Conservation (phyloP, 2,329 filamentous ascomycete species). For the Apiospora arundinis region DNA sequence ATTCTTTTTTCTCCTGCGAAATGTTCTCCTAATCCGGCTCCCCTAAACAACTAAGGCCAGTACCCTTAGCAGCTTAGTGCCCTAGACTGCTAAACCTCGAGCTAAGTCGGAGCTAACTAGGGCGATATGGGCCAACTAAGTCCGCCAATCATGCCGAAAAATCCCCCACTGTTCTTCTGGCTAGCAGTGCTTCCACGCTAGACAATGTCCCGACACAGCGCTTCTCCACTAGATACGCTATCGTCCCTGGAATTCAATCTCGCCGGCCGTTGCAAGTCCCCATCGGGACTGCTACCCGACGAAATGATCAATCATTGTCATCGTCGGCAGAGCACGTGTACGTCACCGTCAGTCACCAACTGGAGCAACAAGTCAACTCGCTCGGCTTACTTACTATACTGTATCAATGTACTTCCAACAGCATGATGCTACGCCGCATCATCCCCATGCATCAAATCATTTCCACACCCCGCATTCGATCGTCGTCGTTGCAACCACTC, state of each 20-base stretch:
- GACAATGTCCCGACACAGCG: background rate
- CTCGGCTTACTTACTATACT: background rate
- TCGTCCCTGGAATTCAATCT: background rate
- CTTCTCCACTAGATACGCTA: background rate
- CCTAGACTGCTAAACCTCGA: background rate
- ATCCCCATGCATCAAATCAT: background rate
- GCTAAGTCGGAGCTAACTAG: background rate
- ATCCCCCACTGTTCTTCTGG: background rate
- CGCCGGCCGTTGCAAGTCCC: background rate
- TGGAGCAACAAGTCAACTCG: no score
- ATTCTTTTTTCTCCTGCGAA: constrained; percentile 6
- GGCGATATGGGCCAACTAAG: background rate
- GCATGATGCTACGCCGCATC: background rate
- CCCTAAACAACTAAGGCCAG: background rate
- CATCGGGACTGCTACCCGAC: constrained; percentile 2
- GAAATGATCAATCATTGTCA: constrained; percentile 1
- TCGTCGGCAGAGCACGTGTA: background rate
- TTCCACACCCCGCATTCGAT: constrained; percentile 15
- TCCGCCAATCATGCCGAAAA: background rate
- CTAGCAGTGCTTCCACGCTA: background rate
- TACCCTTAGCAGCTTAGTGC: no score
- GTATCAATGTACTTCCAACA: background rate
- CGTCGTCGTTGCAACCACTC: background rate
- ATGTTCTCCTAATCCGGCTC: background rate
- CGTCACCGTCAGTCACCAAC: background rate